Evolutionary conservation across 2,329 filamentous ascomycete species (phyloP).

Genomic region (Colletotrichum tanaceti): DNA sequence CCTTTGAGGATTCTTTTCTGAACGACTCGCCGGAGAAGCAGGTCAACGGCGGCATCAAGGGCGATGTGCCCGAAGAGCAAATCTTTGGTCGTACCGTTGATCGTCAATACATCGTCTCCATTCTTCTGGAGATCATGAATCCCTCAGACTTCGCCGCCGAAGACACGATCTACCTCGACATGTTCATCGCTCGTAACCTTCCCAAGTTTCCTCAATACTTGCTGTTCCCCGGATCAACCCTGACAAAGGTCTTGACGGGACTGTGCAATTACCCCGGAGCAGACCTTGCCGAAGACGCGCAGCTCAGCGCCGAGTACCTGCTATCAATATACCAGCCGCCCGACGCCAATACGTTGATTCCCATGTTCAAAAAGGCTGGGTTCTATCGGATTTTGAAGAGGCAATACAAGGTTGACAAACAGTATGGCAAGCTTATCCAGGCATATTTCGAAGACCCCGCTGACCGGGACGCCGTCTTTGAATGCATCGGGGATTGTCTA

Average conservation of each 20-base stretch:
- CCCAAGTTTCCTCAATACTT: slow-evolving; percentile 98
- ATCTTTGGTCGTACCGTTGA: slow-evolving; percentile 80
- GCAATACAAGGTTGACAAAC: slow-evolving; percentile 82
- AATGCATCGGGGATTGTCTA: slow-evolving; percentile 81
- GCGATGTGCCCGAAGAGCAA: slow-evolving; percentile 71
- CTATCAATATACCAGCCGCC: slow-evolving; percentile 93
- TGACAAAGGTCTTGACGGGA: slow-evolving; percentile 83
- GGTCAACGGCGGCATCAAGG: slow-evolving; percentile 62
- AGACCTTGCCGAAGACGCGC: slow-evolving; percentile 90
- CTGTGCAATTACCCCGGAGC: slow-evolving; percentile 86
- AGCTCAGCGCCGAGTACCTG: slow-evolving; percentile 96
- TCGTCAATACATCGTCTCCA: slow-evolving; percentile 91
- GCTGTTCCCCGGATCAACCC: slow-evolving; percentile 84
- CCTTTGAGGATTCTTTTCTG: slow-evolving; percentile 93
- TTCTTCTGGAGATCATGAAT: slow-evolving; percentile 91
- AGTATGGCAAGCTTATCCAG: slow-evolving; percentile 81
- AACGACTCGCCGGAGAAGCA: slow-evolving; percentile 80
- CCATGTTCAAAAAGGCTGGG: slow-evolving; percentile 79
- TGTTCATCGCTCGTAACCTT: slow-evolving; percentile 96
- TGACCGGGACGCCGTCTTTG: slow-evolving; percentile 80
- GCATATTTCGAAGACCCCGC: slow-evolving; percentile 88
- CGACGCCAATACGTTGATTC: slow-evolving; percentile 79
- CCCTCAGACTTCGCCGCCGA: slow-evolving; percentile 77
- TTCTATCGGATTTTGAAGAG: slow-evolving; percentile 95
- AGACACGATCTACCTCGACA: slow-evolving; percentile 95